Percentiles rank a stretch among this genome's conserved stretches.
phyloP scores from a whole-genome alignment of 192 early-diverging fungal species.

The Kickxella alabastrina region DNA sequence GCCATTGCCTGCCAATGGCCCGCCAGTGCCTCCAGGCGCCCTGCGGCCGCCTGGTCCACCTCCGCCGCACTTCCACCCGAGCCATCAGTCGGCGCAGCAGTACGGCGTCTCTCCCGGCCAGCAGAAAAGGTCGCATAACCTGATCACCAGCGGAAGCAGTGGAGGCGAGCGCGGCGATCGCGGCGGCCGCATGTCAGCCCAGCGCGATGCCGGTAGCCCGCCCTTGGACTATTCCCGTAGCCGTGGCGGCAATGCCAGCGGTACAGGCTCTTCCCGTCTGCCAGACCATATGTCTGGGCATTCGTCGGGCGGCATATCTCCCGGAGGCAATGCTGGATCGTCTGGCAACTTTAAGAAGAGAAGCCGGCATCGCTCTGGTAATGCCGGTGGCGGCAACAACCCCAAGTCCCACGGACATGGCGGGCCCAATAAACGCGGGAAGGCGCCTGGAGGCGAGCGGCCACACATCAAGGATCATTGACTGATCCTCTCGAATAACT shows the following conservation, averaged over 20 bases:
- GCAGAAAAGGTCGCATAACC: constrained; percentile 10
- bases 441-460: constrained; percentile 17
- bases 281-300: not conserved
- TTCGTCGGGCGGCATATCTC: not conserved
- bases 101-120: not conserved
- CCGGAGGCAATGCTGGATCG: not conserved
- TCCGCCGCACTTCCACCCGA: not conserved
- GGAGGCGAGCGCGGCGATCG: constrained; percentile 6
- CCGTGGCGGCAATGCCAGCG: not conserved
- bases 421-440: constrained; percentile 12
- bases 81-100: not conserved
- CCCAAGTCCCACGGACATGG: too few relatives aligned
- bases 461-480: constrained; percentile 11
- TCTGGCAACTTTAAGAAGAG: constrained; percentile 18
- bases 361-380: constrained; percentile 15
- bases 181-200: not conserved
- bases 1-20: not conserved
- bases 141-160: too few relatives aligned
- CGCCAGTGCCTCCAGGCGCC: constrained; percentile 5
- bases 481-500: too few relatives aligned
- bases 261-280: not conserved
- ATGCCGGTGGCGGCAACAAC: too few relatives aligned
- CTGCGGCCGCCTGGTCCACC: not conserved
- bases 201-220: constrained; percentile 2
- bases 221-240: not conserved